Evolutionary conservation across 164 flowering plant species (phyloP), one percentile per base, ranked within the genome.

Genomic region (Vitis riparia): DNA sequence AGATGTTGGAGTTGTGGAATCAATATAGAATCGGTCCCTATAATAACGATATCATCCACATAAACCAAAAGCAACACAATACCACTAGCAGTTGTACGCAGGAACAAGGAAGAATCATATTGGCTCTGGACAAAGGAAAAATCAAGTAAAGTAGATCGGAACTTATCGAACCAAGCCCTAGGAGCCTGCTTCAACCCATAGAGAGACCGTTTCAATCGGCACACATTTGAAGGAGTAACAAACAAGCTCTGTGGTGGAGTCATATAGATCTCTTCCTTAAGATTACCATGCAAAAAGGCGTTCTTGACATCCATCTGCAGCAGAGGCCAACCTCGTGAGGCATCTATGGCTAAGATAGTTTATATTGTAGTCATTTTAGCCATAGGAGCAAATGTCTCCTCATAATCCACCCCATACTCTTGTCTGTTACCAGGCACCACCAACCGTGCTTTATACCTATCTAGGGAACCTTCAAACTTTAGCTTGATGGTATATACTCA

Each of bases 301-400:
- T 17, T 62, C 27, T 62, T 62, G 51, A 29, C 65, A 44, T 62
- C 65, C 63, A 68, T 68, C 15, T 68, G 32, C 1, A 16, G n/a
- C 4, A 44, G 63, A n/a, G 30, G 11, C 37, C 70, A 68, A 5
- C 53, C 53, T 14, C 32, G 30, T 13, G 63, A 57, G 2, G 62
- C 70, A 68, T 10, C n/a, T 37, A 68, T 47, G 4, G 62, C 13
- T 9, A 50, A 53, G 1, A 64, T 8, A 9, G 37, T 50, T 5
- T n/a, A 2, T 0, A 60, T 11, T 10, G 63, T 30, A 3, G 44
- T 37, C 44, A 37, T 37, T 37, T 37, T 37, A 3, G 44, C 44
- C 44, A 37, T 2, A 37, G 7, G 44, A 3, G 44, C 2, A 37
- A 37, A 37, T 0, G 44, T 37, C 44, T 37, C 44, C 44, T 0